phyloP scores from a whole-genome alignment of 352 stramenopile genomes.

The Pythium apleroticum region DNA sequence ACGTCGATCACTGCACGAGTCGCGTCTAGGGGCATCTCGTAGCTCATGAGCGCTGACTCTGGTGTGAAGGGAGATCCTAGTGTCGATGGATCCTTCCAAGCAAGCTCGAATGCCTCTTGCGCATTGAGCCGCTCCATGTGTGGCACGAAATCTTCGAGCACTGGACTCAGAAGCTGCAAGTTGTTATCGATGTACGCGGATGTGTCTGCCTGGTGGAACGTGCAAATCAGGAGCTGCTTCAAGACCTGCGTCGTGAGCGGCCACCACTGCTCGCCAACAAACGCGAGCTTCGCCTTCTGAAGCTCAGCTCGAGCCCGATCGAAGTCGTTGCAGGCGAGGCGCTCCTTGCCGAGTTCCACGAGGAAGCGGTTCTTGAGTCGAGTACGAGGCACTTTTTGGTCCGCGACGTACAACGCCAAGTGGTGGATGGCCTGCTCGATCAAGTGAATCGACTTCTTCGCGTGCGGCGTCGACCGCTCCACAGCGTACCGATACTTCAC shows the following conservation, averaged over 20 bases:
- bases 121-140: slow-evolving; percentile 48
- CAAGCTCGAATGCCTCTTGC: slow-evolving; percentile 60
- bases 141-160: slow-evolving; percentile 70
- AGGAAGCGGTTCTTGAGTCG: slow-evolving; percentile 78
- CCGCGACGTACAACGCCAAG: slow-evolving; percentile 61
- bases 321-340: slow-evolving; percentile 68
- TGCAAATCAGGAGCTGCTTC: slow-evolving; percentile 73
- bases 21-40: slow-evolving; percentile 54
- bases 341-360: slow-evolving; percentile 70
- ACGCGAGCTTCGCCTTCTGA: slow-evolving; percentile 62
- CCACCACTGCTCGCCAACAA: slow-evolving; percentile 72
- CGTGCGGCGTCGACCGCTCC: slow-evolving; percentile 62
- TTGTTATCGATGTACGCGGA: slow-evolving; percentile 74
- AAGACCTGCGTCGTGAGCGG: slow-evolving; percentile 71
- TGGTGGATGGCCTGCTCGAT: slow-evolving; percentile 79
- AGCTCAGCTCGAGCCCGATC: slow-evolving; percentile 63
- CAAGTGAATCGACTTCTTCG: slow-evolving; percentile 69
- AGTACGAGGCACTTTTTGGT: slow-evolving; percentile 60
- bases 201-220: slow-evolving; percentile 70
- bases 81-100: slow-evolving; percentile 50
- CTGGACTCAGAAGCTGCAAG: slow-evolving; percentile 74
- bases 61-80: slow-evolving; percentile 43
- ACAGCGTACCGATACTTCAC: slow-evolving; percentile 65
- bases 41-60: slow-evolving; percentile 36
- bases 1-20: slow-evolving; percentile 53